Percentiles rank a stretch among this genome's conserved stretches.
Evolutionary conservation across 768 basidiomycete species (phyloP).

Genomic region (Pulveroboletus sp.): DNA sequence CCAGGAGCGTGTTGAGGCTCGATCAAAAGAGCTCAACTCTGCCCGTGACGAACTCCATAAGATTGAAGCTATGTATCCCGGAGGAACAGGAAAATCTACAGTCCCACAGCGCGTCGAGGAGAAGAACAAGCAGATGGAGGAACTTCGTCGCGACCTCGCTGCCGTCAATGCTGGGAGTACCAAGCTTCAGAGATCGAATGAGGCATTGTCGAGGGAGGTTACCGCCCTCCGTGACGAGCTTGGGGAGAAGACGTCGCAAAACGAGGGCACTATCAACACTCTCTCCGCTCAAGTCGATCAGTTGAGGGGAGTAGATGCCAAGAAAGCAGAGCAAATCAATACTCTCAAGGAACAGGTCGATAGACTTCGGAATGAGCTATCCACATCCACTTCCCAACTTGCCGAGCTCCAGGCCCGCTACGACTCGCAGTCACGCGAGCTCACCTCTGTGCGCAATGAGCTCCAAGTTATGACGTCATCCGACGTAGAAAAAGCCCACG

Average conservation of each 20-base stretch:
- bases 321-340: neutral
- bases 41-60: neutral
- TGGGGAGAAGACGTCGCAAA: constrained; percentile 1
- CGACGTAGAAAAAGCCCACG: neutral
- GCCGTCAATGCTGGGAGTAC: neutral
- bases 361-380: neutral
- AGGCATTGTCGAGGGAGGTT: neutral
- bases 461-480: neutral
- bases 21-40: neutral
- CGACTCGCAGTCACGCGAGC: neutral
- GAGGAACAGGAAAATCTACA: neutral
- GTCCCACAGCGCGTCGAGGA: neutral
- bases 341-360: neutral
- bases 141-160: constrained; percentile 2
- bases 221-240: neutral
- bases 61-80: neutral
- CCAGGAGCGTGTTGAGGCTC: neutral
- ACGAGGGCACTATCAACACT: neutral
- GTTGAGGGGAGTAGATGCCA: neutral
- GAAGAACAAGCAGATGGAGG: neutral
- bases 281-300: constrained; percentile 1
- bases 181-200: constrained; percentile 1
- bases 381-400: neutral
- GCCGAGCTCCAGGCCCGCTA: neutral
- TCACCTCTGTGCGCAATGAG: neutral